Conservation (phyloP, 257 asterid genomes). For the Jacaranda copaia region DNA sequence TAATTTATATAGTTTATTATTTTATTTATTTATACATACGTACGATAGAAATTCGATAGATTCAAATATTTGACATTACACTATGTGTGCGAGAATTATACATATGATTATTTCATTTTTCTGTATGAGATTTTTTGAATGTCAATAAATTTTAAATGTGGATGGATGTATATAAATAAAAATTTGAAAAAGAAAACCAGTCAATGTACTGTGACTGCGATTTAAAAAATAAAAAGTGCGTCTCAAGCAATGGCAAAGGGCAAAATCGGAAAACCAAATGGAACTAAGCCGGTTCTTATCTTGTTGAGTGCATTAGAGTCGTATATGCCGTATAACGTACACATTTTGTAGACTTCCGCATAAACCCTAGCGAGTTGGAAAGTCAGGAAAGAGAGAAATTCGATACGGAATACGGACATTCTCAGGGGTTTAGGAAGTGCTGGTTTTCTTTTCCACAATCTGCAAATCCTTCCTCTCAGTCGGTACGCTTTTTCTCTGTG, state of each 20-base stretch:
- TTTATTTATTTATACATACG: too few relatives aligned
- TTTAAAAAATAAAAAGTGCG: not conserved
- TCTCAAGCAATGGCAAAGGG: not conserved
- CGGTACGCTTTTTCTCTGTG: slow-evolving; percentile 28
- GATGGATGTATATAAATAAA: too few relatives aligned
- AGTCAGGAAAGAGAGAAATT: not conserved
- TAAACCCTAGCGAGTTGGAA: slow-evolving; percentile 33
- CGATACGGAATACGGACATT: slow-evolving; percentile 6
- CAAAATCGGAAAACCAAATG: not conserved
- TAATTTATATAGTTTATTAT: too few relatives aligned
- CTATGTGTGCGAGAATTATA: too few relatives aligned
- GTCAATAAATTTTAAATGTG: too few relatives aligned
- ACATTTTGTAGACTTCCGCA: not conserved
- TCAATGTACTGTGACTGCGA: too few relatives aligned
- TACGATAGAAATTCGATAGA: too few relatives aligned
- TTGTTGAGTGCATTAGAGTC: not conserved
- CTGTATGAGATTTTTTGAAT: too few relatives aligned
- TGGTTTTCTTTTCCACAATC: not conserved
- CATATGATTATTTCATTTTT: too few relatives aligned
- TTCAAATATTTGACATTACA: too few relatives aligned
- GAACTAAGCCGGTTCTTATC: not conserved
- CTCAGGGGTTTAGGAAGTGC: slow-evolving; percentile 3
- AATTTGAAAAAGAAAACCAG: too few relatives aligned
- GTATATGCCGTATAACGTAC: not conserved
- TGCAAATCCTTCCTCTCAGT: slow-evolving; percentile 6